A percentile compares a stretch with the other conserved stretches of the same genome.
These are phyloP conservation scores for Spatholobus suberectus DNA, from an alignment of 306 rosid genomes.

Conservation along the genomic window DNA sequence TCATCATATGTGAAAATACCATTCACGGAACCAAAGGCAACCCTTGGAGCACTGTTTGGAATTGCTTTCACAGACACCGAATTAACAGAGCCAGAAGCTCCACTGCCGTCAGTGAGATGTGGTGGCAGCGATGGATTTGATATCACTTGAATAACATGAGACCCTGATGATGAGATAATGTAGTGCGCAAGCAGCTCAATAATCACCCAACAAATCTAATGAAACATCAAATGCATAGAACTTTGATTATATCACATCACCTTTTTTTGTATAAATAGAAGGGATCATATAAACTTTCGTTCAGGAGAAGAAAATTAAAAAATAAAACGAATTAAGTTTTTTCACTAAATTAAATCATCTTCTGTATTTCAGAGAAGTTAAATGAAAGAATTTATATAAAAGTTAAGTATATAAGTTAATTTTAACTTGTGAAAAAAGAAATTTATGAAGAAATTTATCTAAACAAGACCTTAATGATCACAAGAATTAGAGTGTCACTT, in stretches of 20 bases:
- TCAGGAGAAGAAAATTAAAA: no score
- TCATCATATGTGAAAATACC: conserved; percentile 54
- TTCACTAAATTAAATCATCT: no score
- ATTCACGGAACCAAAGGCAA: conserved; percentile 24
- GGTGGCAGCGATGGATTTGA: conserved; percentile 39
- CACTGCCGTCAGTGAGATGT: conserved; percentile 10
- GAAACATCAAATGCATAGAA: background rate
- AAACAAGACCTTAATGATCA: no score
- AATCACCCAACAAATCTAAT: conserved; percentile 32
- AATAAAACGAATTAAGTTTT: no score
- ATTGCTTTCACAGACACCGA: conserved; percentile 24
- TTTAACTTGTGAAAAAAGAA: no score
- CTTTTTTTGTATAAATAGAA: background rate
- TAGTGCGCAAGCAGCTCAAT: background rate
- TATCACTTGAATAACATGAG: conserved; percentile 42
- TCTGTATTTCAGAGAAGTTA: no score
- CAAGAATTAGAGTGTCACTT: no score
- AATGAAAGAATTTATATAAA: no score
- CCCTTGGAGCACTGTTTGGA: conserved; percentile 32
- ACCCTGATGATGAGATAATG: conserved; percentile 19
- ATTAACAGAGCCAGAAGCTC: conserved; percentile 28
- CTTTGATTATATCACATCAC: background rate
- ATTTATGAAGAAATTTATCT: no score
- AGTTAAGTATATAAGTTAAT: no score
- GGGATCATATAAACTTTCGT: background rate